Conservation (phyloP, 257 asterid species). For the Striga asiatica region DNA sequence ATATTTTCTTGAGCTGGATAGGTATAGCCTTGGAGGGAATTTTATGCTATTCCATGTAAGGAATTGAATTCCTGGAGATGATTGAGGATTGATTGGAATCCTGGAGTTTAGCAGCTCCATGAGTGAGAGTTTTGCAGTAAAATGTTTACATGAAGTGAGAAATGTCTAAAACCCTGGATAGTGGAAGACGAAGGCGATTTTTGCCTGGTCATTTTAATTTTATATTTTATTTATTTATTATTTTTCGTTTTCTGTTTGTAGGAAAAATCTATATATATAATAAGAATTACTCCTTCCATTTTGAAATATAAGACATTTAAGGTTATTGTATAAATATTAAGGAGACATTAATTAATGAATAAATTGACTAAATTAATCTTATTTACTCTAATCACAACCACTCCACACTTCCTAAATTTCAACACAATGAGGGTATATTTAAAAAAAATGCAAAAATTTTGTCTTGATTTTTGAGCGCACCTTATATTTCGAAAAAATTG, state of each 20-base stretch:
- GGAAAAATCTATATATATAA: no score
- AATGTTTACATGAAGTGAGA: conserved; percentile 9
- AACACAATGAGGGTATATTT: no score
- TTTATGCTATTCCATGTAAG: conserved; percentile 25
- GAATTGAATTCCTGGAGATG: conserved; percentile 21
- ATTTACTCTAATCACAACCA: no score
- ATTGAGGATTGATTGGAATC: conserved; percentile 18
- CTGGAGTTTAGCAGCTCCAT: conserved; percentile 36
- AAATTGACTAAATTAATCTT: no score
- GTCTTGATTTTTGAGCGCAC: no score
- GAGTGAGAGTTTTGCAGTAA: background rate
- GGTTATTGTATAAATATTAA: no score
- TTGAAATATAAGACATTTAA: no score
- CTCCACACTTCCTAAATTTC: no score
- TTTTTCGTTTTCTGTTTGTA: background rate
- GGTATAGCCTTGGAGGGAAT: conserved; percentile 17
- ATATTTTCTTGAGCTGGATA: conserved; percentile 22
- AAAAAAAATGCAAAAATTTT: no score
- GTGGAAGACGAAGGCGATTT: background rate
- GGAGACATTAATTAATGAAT: no score
- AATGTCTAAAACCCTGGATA: conserved; percentile 17
- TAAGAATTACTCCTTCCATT: no score
- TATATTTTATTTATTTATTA: background rate
- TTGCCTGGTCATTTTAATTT: background rate
- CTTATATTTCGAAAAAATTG: no score